These are phyloP conservation scores for Camellia lanceoleosa DNA, from an alignment of 148 eudicot genomes.

Conservation along the genomic window DNA sequence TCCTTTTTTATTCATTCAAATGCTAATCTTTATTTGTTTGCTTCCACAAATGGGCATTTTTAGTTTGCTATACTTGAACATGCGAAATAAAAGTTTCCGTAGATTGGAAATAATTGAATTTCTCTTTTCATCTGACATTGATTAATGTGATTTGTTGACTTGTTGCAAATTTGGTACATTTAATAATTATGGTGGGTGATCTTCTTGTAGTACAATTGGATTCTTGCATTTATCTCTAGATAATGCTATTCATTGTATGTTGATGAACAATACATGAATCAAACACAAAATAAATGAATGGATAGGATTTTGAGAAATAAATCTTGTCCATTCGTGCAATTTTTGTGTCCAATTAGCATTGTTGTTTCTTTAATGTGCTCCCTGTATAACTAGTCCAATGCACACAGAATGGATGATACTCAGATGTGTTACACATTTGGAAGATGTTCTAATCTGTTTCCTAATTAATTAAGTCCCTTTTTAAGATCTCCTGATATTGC, in stretches of 20 bases:
- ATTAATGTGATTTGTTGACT: slow-evolving; percentile 3
- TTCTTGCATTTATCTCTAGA: not conserved
- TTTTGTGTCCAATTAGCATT: no score
- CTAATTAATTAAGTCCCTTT: not conserved
- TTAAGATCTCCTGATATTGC: not conserved
- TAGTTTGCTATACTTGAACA: not conserved
- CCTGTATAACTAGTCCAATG: not conserved
- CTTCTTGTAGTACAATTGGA: not conserved
- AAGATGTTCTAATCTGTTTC: not conserved
- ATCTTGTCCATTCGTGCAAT: no score
- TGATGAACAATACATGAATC: no score
- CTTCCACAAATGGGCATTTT: not conserved
- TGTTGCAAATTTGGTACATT: not conserved
- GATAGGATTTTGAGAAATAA: no score
- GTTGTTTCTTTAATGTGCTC: not conserved
- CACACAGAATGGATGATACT: slow-evolving; percentile 3
- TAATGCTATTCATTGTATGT: not conserved
- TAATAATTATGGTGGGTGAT: not conserved
- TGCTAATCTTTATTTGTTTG: not conserved
- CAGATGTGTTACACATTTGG: not conserved
- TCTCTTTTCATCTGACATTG: not conserved
- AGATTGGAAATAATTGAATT: not conserved
- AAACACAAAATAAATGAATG: no score
- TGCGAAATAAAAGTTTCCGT: not conserved
- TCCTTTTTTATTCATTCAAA: not conserved